phyloP scores from a whole-genome alignment of 2,329 filamentous ascomycete species.

The Plenodomus lindquistii region DNA sequence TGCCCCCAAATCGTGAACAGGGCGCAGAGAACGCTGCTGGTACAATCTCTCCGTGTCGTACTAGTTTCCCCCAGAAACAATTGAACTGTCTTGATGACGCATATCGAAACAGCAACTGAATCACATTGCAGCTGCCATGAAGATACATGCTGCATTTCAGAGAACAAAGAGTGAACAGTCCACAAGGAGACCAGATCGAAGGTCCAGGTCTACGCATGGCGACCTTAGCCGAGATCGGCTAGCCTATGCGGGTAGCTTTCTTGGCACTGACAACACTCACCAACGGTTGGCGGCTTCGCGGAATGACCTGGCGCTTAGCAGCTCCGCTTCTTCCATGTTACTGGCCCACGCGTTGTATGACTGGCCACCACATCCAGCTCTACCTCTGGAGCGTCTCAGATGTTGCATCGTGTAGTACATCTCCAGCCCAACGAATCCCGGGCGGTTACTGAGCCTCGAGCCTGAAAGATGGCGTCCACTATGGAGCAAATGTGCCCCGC shows the following conservation, averaged over 20 bases:
- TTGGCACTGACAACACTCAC: constrained; percentile 11
- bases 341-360: constrained; percentile 31
- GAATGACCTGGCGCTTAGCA: constrained; percentile 28
- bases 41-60: no score
- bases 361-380: constrained; percentile 34
- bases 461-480: constrained; percentile 38
- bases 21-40: no score
- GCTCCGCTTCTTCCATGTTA: constrained; percentile 23
- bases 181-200: not conserved
- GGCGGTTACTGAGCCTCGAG: constrained; percentile 41
- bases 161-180: no score
- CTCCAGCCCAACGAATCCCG: constrained; percentile 40
- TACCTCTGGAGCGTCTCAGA: constrained; percentile 42
- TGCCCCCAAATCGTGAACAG: no score
- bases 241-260: constrained; percentile 2
- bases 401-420: constrained; percentile 39
- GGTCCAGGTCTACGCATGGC: constrained; percentile 12
- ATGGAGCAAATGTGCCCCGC: constrained; percentile 26
- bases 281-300: constrained; percentile 27
- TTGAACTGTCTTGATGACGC: no score
- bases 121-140: no score
- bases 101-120: no score
- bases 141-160: not conserved
- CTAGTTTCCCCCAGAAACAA: no score
- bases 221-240: constrained; percentile 9